Conservation (phyloP, 1,139 yeast genomes). For the Diutina rugosa region DNA sequence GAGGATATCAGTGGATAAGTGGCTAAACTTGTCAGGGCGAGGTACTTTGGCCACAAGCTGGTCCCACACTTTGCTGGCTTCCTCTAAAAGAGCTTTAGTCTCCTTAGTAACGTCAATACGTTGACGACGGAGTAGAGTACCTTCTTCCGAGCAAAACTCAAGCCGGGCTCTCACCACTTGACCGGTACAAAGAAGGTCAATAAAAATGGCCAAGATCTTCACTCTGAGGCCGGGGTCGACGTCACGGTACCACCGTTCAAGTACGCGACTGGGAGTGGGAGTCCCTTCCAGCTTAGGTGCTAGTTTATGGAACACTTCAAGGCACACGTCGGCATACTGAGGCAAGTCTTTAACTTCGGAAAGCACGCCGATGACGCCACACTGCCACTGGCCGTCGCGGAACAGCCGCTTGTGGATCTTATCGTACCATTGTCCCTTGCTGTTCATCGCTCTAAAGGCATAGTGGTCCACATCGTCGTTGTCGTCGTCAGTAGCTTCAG, state of each 20-base stretch:
- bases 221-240: constrained; percentile 39
- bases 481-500: constrained; percentile 5
- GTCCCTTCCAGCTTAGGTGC: constrained; percentile 40
- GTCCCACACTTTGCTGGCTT: constrained; percentile 32
- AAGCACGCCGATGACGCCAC: constrained; percentile 60
- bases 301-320: constrained; percentile 31
- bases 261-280: constrained; percentile 37
- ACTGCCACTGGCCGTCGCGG: constrained; percentile 80
- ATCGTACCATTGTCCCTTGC: constrained; percentile 68
- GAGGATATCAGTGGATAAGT: constrained; percentile 26
- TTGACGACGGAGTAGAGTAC: constrained; percentile 51
- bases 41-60: constrained; percentile 18
- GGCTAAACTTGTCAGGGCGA: constrained; percentile 5
- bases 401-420: constrained; percentile 62
- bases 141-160: constrained; percentile 57
- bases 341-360: constrained; percentile 48
- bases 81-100: constrained; percentile 36
- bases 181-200: constrained; percentile 46
- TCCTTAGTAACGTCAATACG: constrained; percentile 59
- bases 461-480: constrained; percentile 17
- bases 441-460: constrained; percentile 45
- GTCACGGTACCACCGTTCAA: constrained; percentile 34
- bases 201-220: constrained; percentile 39
- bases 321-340: constrained; percentile 34
- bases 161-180: constrained; percentile 47